These are phyloP conservation scores for Oryza glaberrima DNA, from an alignment of 176 grass and related monocot genomes.

Conservation along the genomic window DNA sequence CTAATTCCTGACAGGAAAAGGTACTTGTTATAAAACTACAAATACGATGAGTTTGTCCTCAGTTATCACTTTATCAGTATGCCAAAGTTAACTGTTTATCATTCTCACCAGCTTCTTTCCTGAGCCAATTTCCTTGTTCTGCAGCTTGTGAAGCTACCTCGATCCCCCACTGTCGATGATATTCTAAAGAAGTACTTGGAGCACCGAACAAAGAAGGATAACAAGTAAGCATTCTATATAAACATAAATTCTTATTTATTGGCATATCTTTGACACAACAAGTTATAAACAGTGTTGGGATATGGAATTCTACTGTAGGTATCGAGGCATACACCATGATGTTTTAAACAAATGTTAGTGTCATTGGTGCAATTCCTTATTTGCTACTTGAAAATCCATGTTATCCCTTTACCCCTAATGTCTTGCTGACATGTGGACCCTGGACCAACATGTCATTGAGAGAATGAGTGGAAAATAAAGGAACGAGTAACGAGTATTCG, in stretches of 20 bases:
- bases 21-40: slow-evolving; percentile 3
- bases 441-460: too few relatives aligned
- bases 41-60: background rate
- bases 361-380: background rate
- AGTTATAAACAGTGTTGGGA: too few relatives aligned
- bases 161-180: slow-evolving; percentile 91
- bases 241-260: slow-evolving; percentile 24
- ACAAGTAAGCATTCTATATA: slow-evolving; percentile 65
- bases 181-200: slow-evolving; percentile 92
- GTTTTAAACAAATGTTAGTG: background rate
- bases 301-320: background rate
- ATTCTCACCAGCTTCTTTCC: background rate
- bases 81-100: background rate
- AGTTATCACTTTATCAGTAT: background rate
- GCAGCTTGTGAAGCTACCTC: slow-evolving; percentile 93
- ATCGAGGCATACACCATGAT: background rate
- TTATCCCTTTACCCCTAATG: too few relatives aligned
- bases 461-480: too few relatives aligned
- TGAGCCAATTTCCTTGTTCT: slow-evolving; percentile 43
- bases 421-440: too few relatives aligned
- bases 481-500: too few relatives aligned
- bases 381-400: too few relatives aligned
- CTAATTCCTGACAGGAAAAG: background rate
- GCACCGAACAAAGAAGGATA: slow-evolving; percentile 87
- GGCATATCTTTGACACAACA: background rate